Conservation (phyloP, 495 filamentous ascomycete genomes). For the Aspergillus ellipticus region DNA sequence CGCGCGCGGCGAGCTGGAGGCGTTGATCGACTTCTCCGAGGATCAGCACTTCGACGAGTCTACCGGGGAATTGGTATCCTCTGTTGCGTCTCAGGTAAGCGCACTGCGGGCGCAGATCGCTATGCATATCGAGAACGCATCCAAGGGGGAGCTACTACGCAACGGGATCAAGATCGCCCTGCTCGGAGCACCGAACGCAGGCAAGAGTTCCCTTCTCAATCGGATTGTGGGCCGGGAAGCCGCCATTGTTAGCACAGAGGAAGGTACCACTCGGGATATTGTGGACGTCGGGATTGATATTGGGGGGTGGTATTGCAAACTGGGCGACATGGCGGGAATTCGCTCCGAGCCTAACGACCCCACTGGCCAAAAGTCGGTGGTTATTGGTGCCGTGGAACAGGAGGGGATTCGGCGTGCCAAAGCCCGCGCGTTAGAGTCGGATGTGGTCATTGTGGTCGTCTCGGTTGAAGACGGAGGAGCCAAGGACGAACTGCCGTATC, state of each 20-base stretch:
- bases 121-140: conserved; percentile 68
- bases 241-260: conserved; percentile 87
- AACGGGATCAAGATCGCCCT: conserved; percentile 83
- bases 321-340: conserved; percentile 92
- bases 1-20: conserved; percentile 88
- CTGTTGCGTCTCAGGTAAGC: conserved; percentile 61
- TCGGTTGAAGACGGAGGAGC: conserved; percentile 53
- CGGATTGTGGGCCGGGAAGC: conserved; percentile 88
- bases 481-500: conserved; percentile 20
- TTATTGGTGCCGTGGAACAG: conserved; percentile 72
- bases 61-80: conserved; percentile 62
- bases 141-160: conserved; percentile 78
- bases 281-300: conserved; percentile 91
- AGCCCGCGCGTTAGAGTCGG: conserved; percentile 73
- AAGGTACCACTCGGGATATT: conserved; percentile 90
- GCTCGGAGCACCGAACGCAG: conserved; percentile 88
- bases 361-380: conserved; percentile 6
- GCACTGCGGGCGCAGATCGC: conserved; percentile 57
- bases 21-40: conserved; percentile 93
- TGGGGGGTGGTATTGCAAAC: conserved; percentile 78
- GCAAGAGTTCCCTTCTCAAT: conserved; percentile 93
- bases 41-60: conserved; percentile 97
- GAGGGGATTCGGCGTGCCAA: conserved; percentile 90
- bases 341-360: conserved; percentile 36
- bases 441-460: conserved; percentile 79